A percentile compares a stretch with the other conserved stretches of the same genome.
Evolutionary conservation across 208 protist species (phyloP).

Genomic region (Wallacemonas collosoma): DNA sequence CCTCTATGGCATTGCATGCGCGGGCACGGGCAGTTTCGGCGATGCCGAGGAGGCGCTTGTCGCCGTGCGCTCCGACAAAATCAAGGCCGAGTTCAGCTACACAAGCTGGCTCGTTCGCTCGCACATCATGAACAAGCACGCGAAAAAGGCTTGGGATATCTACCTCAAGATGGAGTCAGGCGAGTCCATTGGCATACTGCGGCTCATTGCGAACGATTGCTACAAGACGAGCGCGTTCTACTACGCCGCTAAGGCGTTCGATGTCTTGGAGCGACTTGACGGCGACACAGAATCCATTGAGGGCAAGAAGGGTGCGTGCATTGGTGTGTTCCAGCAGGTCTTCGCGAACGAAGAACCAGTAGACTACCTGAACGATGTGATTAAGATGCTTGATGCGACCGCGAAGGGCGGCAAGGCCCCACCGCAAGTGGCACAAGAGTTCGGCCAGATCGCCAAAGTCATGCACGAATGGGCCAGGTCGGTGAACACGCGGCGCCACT

Average conservation of each 20-base stretch:
- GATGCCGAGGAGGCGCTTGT: conserved; percentile 91
- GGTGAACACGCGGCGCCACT: conserved; percentile 73
- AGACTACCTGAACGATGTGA: conserved; percentile 91
- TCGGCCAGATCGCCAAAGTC: conserved; percentile 80
- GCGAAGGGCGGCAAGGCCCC: conserved; percentile 70
- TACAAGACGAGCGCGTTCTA: conserved; percentile 96
- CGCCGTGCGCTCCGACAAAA: conserved; percentile 89
- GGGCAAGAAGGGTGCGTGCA: conserved; percentile 96
- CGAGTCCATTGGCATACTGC: conserved; percentile 94
- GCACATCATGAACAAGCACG: conserved; percentile 95
- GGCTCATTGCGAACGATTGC: conserved; percentile 98
- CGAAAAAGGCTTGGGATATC: conserved; percentile 95
- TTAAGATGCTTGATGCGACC: conserved; percentile 92
- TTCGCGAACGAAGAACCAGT: conserved; percentile 87
- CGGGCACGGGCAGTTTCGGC: conserved; percentile 79
- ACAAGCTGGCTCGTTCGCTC: conserved; percentile 93
- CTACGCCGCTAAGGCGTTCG: conserved; percentile 97
- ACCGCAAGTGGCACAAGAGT: conserved; percentile 60
- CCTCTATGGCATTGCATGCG: conserved; percentile 91
- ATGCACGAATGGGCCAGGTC: conserved; percentile 96
- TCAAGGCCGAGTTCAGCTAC: conserved; percentile 93
- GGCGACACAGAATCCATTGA: conserved; percentile 95
- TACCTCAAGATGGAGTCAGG: conserved; percentile 97
- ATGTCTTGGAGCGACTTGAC: conserved; percentile 96
- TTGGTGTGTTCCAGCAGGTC: conserved; percentile 96